Base-by-base conservation (phyloP, 139 green algal genomes). In the Chlamydomonas schloesseri region DNA sequence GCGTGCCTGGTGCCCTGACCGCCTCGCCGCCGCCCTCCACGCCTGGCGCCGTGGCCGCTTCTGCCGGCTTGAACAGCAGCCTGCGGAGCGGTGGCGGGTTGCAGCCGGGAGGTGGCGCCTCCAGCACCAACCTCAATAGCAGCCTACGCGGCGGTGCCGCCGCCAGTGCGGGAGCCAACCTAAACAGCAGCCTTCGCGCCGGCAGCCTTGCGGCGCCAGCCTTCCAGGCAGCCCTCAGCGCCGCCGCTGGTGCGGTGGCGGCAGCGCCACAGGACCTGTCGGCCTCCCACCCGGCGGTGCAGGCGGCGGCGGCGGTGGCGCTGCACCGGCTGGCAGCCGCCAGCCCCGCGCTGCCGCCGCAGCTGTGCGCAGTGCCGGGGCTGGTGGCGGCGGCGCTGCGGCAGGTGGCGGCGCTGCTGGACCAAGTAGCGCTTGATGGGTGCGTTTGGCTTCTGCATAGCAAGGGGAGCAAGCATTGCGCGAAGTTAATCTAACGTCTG, bases 401-500 rank as follows among this genome's bases (percentile, higher is more conserved):
- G 68, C 79, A 85, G 31, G 78, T 84, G 64, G 64, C 74, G 28
- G 36, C 31, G 42, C 64, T 84, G 37, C 62, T 84, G 78, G 78
- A 84, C 29, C 57, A 65, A 42, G 64, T 84, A 64, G 78, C 78
- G 29, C 42, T 47, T 42, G 78, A 74, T 8, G 60, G 78, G 78
- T 84, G 78, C 1, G 78, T 67, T 8, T 20, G 17, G n/a, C n/a
- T n/a, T n/a, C n/a, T n/a, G n/a, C n/a, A n/a, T n/a, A n/a, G n/a
- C n/a, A n/a, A n/a, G n/a, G n/a, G n/a, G n/a, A n/a, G n/a, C n/a
- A n/a, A n/a, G n/a, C n/a, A n/a, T n/a, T n/a, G n/a, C n/a, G n/a
- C n/a, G n/a, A n/a, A n/a, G n/a, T n/a, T n/a, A n/a, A n/a, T n/a
- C n/a, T n/a, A n/a, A n/a, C n/a, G n/a, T n/a, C n/a, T n/a, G n/a